These are phyloP conservation scores for Fraxinus excelsior DNA, from an alignment of 257 asterid species.

Conservation along the genomic window DNA sequence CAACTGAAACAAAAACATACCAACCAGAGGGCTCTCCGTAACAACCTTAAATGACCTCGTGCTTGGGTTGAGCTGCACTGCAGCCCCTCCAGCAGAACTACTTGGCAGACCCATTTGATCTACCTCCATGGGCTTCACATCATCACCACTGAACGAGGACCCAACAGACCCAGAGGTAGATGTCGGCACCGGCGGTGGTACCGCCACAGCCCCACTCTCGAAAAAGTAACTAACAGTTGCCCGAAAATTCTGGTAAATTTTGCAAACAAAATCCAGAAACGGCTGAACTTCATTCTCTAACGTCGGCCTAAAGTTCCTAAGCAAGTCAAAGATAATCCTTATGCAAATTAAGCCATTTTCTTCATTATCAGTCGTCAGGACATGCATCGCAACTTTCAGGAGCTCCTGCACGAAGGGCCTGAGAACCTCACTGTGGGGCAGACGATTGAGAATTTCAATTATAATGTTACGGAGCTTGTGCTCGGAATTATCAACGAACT, in stretches of 20 bases:
- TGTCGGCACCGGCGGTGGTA: conserved; percentile 69
- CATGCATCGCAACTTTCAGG: conserved; percentile 94
- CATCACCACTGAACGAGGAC: conserved; percentile 76
- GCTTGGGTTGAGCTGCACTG: conserved; percentile 91
- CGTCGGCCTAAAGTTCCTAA: conserved; percentile 91
- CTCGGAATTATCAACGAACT: conserved; percentile 75
- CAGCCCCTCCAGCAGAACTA: conserved; percentile 50
- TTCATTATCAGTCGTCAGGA: conserved; percentile 82
- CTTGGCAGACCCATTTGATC: conserved; percentile 75
- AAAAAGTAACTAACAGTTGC: conserved; percentile 88
- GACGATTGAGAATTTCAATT: conserved; percentile 88
- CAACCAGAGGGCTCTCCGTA: conserved; percentile 97
- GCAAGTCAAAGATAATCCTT: conserved; percentile 91
- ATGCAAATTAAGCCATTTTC: conserved; percentile 98
- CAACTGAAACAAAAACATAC: conserved; percentile 96
- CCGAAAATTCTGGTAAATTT: conserved; percentile 90
- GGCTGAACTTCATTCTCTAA: conserved; percentile 97
- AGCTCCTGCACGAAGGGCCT: conserved; percentile 97
- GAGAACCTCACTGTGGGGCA: conserved; percentile 97
- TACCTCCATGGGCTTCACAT: conserved; percentile 73
- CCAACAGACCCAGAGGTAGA: conserved; percentile 61
- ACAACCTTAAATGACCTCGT: conserved; percentile 94
- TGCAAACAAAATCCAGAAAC: conserved; percentile 94
- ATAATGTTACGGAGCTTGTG: conserved; percentile 91
- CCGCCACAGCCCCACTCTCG: conserved; percentile 86